phyloP scores from a whole-genome alignment of 768 basidiomycete species.

The Collybia nuda region DNA sequence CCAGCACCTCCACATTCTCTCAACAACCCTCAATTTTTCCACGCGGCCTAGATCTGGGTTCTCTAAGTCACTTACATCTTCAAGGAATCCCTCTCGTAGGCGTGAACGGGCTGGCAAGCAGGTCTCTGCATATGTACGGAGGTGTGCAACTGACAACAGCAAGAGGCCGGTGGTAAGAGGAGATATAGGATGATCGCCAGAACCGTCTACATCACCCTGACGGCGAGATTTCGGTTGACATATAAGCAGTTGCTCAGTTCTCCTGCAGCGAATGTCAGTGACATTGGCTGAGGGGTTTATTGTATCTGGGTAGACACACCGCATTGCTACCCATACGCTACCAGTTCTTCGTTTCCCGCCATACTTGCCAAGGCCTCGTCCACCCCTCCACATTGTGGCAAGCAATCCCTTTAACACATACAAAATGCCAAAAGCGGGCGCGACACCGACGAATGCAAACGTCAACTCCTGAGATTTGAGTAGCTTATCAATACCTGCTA shows the following conservation, averaged over 20 bases:
- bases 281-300: too few relatives aligned
- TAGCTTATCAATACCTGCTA: constrained; percentile 89
- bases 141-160: constrained; percentile 65
- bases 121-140: constrained; percentile 63
- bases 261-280: constrained; percentile 28
- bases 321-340: constrained; percentile 70
- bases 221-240: constrained; percentile 34
- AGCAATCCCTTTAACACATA: constrained; percentile 64
- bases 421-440: constrained; percentile 81
- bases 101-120: constrained; percentile 57
- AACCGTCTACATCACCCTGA: constrained; percentile 1
- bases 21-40: constrained; percentile 77
- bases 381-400: constrained; percentile 46
- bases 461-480: constrained; percentile 93
- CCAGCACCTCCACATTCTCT: constrained; percentile 92
- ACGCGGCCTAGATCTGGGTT: constrained; percentile 63
- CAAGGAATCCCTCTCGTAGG: constrained; percentile 77
- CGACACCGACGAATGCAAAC: constrained; percentile 96
- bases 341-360: constrained; percentile 57
- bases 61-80: constrained; percentile 83
- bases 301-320: too few relatives aligned
- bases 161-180: constrained; percentile 73
- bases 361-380: constrained; percentile 47
- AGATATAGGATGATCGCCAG: constrained; percentile 19
- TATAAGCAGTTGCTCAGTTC: constrained; percentile 69